Evolutionary conservation across 371 early-diverging fungal genomes (phyloP).

Genomic region (Mortierella sp.): DNA sequence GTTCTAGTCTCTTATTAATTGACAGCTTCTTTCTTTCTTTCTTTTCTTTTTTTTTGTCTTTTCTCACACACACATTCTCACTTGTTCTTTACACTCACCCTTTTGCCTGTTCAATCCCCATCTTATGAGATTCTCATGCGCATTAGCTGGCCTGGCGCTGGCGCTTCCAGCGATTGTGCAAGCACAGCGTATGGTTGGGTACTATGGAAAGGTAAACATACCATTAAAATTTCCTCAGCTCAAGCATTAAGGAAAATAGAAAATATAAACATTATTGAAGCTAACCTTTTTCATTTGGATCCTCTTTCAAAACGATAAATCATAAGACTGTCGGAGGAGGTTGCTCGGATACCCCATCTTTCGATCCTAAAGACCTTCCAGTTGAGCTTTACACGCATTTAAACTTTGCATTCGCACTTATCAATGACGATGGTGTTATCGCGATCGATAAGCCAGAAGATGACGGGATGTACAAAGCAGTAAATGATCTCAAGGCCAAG

Average conservation of each 20-base stretch:
- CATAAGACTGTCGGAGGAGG: slow-evolving; percentile 37
- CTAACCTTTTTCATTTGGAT: background rate
- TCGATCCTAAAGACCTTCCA: slow-evolving; percentile 34
- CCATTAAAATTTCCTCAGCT: background rate
- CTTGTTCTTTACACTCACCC: background rate
- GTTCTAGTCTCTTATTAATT: background rate
- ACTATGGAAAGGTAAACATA: slow-evolving; percentile 4
- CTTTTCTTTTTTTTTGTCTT: background rate
- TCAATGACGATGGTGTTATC: slow-evolving; percentile 42
- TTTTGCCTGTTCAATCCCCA: background rate
- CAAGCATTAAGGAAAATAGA: too few relatives aligned
- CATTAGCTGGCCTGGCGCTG: slow-evolving; percentile 1
- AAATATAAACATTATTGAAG: too few relatives aligned
- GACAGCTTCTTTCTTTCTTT: background rate
- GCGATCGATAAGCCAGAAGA: slow-evolving; percentile 28
- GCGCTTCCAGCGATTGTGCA: slow-evolving; percentile 3
- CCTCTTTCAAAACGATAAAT: background rate
- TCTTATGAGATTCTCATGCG: background rate
- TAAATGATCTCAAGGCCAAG: slow-evolving; percentile 47
- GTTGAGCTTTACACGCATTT: slow-evolving; percentile 48
- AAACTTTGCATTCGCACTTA: slow-evolving; percentile 51
- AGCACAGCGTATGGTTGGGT: slow-evolving; percentile 5
- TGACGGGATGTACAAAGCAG: slow-evolving; percentile 20
- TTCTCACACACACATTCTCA: background rate
- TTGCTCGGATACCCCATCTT: slow-evolving; percentile 40